These are phyloP conservation scores for Aspergillus incahuasiensis DNA, from an alignment of 495 filamentous ascomycete species.

Conservation along the genomic window DNA sequence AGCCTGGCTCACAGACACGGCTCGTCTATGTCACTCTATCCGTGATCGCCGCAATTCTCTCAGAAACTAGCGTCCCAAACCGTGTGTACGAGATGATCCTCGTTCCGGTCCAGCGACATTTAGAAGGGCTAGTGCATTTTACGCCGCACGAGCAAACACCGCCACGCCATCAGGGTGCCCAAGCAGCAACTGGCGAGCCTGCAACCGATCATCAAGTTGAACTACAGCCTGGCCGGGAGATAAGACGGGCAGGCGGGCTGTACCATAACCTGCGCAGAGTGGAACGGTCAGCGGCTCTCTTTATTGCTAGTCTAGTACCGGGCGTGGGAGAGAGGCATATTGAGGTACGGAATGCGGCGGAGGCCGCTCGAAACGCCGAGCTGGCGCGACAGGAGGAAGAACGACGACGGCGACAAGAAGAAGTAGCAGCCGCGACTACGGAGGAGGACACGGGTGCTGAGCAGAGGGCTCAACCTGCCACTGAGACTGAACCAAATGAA, in stretches of 20 bases:
- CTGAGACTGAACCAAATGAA: neutral
- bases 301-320: conserved; percentile 79
- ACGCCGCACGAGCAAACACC: conserved; percentile 24
- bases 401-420: conserved; percentile 18
- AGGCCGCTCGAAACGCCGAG: conserved; percentile 50
- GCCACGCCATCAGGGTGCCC: conserved; percentile 5
- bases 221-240: conserved; percentile 6
- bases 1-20: conserved; percentile 66
- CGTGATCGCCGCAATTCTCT: conserved; percentile 55
- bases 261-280: conserved; percentile 53
- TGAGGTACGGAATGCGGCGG: conserved; percentile 59
- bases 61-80: conserved; percentile 61
- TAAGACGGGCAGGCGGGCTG: conserved; percentile 10
- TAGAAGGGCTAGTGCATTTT: conserved; percentile 68
- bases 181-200: conserved; percentile 28
- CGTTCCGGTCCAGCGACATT: conserved; percentile 61
- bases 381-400: conserved; percentile 37
- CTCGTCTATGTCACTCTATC: conserved; percentile 59
- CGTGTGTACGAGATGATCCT: conserved; percentile 52
- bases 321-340: conserved; percentile 84
- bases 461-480: neutral
- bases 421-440: neutral
- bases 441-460: conserved; percentile 2
- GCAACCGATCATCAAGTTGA: conserved; percentile 16
- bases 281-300: conserved; percentile 75